Percentiles rank a stretch among this genome's conserved stretches.
These are phyloP conservation scores for Neolentinus lepideus DNA, from an alignment of 1,284 basidiomycete species.

Conservation along the genomic window DNA sequence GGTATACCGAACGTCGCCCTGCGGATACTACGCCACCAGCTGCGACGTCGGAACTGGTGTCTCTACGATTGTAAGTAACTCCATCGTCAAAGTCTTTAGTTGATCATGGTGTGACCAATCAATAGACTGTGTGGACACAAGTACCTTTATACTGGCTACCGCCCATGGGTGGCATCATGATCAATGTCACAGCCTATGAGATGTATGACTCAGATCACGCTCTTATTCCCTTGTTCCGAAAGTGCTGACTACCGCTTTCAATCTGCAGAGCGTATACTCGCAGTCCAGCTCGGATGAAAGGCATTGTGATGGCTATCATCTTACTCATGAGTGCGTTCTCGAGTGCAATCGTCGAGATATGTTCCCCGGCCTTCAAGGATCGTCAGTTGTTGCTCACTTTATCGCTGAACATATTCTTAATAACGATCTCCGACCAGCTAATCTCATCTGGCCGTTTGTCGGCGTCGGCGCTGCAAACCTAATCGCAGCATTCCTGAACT, in stretches of 20 bases:
- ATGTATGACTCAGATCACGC: not conserved
- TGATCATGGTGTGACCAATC: not conserved
- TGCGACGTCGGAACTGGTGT: constrained; percentile 14
- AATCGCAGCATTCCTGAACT: not conserved
- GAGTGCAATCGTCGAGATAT: not conserved
- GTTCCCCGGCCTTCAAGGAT: not conserved
- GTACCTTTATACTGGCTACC: constrained; percentile 15
- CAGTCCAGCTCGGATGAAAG: not conserved
- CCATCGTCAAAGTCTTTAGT: not conserved
- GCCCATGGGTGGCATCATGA: not conserved
- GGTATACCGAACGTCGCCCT: constrained; percentile 19
- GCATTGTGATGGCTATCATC: not conserved
- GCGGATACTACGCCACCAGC: constrained; percentile 15
- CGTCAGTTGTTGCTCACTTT: not conserved
- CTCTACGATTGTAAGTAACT: constrained; percentile 14
- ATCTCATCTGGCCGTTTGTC: not conserved
- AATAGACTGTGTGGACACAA: constrained; percentile 17
- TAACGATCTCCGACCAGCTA: not conserved
- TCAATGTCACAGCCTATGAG: not conserved
- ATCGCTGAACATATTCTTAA: not conserved
- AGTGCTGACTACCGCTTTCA: not conserved
- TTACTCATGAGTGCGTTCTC: not conserved
- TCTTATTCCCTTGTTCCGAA: not conserved
- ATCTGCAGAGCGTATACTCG: not conserved
- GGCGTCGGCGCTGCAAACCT: not conserved